Percentiles rank a stretch among this genome's conserved stretches.
These are phyloP conservation scores for Penicillium cataractarum DNA, from an alignment of 495 filamentous ascomycete genomes.

Conservation along the genomic window DNA sequence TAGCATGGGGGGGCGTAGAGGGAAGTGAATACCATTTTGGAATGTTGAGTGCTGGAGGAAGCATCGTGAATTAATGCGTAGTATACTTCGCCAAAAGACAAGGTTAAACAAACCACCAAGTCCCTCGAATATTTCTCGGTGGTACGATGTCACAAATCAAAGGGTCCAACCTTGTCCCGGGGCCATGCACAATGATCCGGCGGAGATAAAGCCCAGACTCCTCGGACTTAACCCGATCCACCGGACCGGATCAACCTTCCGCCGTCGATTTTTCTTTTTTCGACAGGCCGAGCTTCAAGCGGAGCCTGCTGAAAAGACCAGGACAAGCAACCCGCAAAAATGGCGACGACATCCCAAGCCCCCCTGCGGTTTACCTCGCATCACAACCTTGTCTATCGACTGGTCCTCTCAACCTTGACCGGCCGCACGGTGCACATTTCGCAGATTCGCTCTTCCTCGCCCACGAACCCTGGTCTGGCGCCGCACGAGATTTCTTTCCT, in stretches of 20 bases:
- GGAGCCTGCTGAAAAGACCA: slow-evolving; percentile 5
- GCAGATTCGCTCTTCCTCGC: slow-evolving; percentile 84
- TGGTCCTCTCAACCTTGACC: slow-evolving; percentile 89
- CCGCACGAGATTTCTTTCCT: slow-evolving; percentile 94
- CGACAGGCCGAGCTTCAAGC: slow-evolving; percentile 21
- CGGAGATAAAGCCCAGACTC: slow-evolving; percentile 27
- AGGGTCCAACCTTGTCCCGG: slow-evolving; percentile 8
- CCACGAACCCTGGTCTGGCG: slow-evolving; percentile 82
- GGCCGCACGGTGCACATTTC: slow-evolving; percentile 89
- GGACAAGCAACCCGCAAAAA: slow-evolving; percentile 25
- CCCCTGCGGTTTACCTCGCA: slow-evolving; percentile 78
- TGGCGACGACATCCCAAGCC: slow-evolving; percentile 49
- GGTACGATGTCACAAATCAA: slow-evolving; percentile 6
- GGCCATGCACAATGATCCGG: slow-evolving; percentile 15
- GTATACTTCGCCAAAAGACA: neutral
- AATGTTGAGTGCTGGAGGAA: slow-evolving; percentile 64
- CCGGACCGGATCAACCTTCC: slow-evolving; percentile 31
- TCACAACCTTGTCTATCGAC: slow-evolving; percentile 77
- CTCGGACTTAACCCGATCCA: slow-evolving; percentile 30
- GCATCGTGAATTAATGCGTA: slow-evolving; percentile 29
- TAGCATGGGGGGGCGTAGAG: slow-evolving; percentile 9
- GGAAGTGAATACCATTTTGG: slow-evolving; percentile 72
- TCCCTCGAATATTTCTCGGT: neutral
- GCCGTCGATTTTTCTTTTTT: slow-evolving; percentile 43
- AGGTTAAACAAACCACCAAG: neutral